Conservation (phyloP, 2,329 filamentous ascomycete genomes). For the Cladosporium sp. region DNA sequence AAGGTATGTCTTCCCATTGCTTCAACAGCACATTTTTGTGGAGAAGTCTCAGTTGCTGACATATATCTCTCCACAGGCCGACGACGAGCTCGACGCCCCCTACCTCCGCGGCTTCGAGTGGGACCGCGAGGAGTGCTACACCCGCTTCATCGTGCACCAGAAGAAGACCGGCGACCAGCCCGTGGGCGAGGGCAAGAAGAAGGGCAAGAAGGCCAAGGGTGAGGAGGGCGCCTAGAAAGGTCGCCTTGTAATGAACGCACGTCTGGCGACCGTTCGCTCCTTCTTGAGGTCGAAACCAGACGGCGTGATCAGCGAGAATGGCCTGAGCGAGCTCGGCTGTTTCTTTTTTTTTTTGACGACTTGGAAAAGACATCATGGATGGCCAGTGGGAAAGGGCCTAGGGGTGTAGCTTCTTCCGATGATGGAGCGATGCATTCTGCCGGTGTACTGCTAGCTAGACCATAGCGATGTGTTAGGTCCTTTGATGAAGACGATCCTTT, state of each 20-base stretch:
- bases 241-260: no score
- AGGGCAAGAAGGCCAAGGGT: conserved; percentile 46
- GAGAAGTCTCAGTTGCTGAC: neutral
- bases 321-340: no score
- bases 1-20: conserved; percentile 54
- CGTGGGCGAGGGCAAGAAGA: conserved; percentile 52
- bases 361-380: no score
- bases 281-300: no score
- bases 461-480: no score
- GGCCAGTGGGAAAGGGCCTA: no score
- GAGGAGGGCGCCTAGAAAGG: conserved; percentile 15
- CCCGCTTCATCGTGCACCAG: conserved; percentile 78
- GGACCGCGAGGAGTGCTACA: conserved; percentile 90
- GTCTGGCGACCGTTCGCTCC: no score
- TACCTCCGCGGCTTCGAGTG: conserved; percentile 94
- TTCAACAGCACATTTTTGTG: neutral
- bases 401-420: no score
- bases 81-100: conserved; percentile 83
- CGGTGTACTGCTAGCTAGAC: no score
- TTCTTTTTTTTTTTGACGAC: no score
- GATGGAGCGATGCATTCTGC: no score
- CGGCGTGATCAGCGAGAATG: no score
- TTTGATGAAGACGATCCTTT: neutral
- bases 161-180: conserved; percentile 59
- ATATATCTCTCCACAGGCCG: conserved; percentile 51